Base-by-base conservation (phyloP, 2,329 filamentous ascomycete genomes). In the Penicillium sp. region DNA sequence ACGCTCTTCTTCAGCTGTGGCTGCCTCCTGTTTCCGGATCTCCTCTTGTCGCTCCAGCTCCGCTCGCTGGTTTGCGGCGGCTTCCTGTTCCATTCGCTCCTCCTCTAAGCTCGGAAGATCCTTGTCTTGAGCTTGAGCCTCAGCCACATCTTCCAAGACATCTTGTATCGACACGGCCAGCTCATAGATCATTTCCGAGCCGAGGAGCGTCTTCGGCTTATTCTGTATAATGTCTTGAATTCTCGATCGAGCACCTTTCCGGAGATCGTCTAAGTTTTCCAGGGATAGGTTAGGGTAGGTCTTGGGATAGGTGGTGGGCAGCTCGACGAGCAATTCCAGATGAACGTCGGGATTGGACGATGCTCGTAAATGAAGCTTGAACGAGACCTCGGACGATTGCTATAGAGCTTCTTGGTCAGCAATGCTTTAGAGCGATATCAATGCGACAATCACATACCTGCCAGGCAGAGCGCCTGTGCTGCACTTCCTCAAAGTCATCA, bases 231-330 rank as follows among this genome's bases (percentile, higher is more conserved):
- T 76, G 48, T 81, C 77, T 62, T 84, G 77, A 15, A 95, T 77
- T 61, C 84, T 85, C 64, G 82, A 84, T 50, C 80, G 77, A 1
- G 85, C 87, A 46, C 80, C 82, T 58, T 85, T 84, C 37, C 82
- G 82, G 48, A 95, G 73, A 39, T 78, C 76, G 26, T 76, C 74
- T 35, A 82, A 72, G 48, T 82, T 76, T 56, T 86, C 84, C 39
- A 94, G 64, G 4, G 78, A 81, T 12, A 95, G 71, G 10, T 88
- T 72, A 1, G 90, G 90, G 2, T 82, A 73, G 1, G 88, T 86
- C 64, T 88, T 95, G 4, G 91, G 93, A 66, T 97, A 97, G 0
- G 90, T 95, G 6, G 89, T 86, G 7, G 88, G 93, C 57, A 97
- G 75, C 48, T 87, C 84, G 45, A 93, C 88, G 42, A 80, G 77